phyloP scores from a whole-genome alignment of 78 protist species.

The Diacronema lutheri region DNA sequence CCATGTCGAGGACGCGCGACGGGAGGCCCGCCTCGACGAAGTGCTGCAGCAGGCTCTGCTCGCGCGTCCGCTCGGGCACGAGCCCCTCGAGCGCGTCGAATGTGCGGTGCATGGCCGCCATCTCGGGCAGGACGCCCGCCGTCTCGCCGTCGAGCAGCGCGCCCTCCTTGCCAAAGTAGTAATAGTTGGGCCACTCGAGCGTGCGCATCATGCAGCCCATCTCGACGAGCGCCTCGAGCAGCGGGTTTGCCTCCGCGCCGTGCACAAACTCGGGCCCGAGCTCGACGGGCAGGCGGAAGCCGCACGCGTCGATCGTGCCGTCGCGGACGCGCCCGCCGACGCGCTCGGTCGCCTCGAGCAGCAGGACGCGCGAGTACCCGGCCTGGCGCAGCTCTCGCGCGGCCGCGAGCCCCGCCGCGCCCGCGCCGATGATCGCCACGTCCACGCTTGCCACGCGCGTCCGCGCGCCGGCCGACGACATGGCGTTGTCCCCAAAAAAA shows the following conservation, averaged over 20 bases:
- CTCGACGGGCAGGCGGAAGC: neutral
- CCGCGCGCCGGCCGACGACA: no score
- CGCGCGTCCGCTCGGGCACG: neutral
- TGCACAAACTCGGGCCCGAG: slow-evolving; percentile 7
- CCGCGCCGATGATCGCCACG: slow-evolving; percentile 13
- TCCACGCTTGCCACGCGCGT: no score
- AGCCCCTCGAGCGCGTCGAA: neutral
- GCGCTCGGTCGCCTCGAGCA: neutral
- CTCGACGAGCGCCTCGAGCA: neutral
- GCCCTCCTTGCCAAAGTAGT: neutral
- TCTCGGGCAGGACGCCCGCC: neutral
- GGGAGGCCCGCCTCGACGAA: neutral
- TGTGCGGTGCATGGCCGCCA: neutral
- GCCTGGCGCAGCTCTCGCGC: neutral
- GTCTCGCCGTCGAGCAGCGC: neutral
- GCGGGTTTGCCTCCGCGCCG: neutral
- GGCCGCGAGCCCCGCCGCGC: neutral
- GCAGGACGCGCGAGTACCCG: neutral
- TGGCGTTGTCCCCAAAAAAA: no score
- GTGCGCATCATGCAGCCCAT: neutral
- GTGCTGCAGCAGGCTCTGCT: slow-evolving; percentile 3
- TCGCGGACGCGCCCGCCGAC: neutral
- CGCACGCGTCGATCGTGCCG: neutral
- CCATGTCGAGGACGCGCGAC: slow-evolving; percentile 7
- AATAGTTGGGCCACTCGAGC: slow-evolving; percentile 16